phyloP scores from a whole-genome alignment of 352 stramenopile genomes.

The Globisporangium cederbergense region DNA sequence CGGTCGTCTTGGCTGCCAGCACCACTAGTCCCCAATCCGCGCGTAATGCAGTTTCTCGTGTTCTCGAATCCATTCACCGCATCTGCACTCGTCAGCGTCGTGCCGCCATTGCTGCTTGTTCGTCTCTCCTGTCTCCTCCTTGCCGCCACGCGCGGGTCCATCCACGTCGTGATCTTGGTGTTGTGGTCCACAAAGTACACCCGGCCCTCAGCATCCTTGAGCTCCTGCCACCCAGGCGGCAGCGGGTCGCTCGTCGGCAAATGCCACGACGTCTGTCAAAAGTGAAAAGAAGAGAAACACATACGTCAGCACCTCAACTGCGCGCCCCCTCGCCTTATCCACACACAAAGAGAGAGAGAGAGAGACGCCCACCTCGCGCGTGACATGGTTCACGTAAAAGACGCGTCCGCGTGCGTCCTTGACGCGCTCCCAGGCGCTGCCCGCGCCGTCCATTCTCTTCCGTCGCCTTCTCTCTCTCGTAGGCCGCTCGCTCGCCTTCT shows the following conservation, averaged over 20 bases:
- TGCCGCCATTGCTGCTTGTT: constrained; percentile 19
- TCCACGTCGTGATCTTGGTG: constrained; percentile 70
- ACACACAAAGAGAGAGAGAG: not conserved
- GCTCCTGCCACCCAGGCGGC: constrained; percentile 74
- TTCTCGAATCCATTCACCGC: constrained; percentile 3
- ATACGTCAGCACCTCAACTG: not conserved
- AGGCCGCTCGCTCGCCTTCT: not conserved
- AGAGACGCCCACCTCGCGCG: constrained; percentile 52
- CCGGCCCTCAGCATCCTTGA: constrained; percentile 65
- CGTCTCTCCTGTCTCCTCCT: not conserved
- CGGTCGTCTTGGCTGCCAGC: not conserved
- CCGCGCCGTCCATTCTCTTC: not conserved
- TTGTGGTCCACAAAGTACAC: constrained; percentile 86
- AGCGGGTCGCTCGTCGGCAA: constrained; percentile 65
- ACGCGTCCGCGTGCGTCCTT: constrained; percentile 77
- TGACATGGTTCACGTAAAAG: constrained; percentile 86
- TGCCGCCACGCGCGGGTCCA: constrained; percentile 62
- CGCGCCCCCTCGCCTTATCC: not conserved
- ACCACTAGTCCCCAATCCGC: not conserved
- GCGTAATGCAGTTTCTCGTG: not conserved
- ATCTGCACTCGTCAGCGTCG: constrained; percentile 11
- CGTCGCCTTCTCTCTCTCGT: not conserved
- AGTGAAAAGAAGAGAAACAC: constrained; percentile 9
- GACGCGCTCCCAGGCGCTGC: constrained; percentile 68
- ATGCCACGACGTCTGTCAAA: constrained; percentile 70